Evolutionary conservation across 768 basidiomycete species (phyloP).

Genomic region (Suillus cothurnatus): DNA sequence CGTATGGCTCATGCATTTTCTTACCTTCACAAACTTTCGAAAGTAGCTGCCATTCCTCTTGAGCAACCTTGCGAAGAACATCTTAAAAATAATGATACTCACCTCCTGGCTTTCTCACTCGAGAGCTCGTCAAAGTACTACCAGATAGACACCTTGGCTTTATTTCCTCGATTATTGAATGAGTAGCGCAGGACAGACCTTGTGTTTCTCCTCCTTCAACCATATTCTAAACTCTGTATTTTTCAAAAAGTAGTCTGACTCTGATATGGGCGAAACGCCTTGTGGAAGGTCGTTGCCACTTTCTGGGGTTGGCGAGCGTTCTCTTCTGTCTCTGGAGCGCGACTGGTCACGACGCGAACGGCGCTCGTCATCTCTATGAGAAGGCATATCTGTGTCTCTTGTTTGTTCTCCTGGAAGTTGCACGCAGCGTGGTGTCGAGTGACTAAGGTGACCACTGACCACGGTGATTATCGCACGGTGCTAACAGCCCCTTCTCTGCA

Average conservation of each 20-base stretch:
- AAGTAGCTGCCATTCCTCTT: slow-evolving; percentile 65
- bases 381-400: slow-evolving; percentile 16
- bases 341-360: slow-evolving; percentile 29
- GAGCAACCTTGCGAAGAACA: slow-evolving; percentile 29
- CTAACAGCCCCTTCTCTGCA: background rate
- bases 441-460: background rate
- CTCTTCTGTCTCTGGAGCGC: slow-evolving; percentile 10
- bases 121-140: slow-evolving; percentile 89
- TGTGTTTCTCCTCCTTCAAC: slow-evolving; percentile 74
- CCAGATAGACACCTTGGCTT: background rate
- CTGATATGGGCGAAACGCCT: slow-evolving; percentile 64
- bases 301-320: slow-evolving; percentile 49
- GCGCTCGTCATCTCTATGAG: slow-evolving; percentile 11
- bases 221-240: slow-evolving; percentile 85
- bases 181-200: slow-evolving; percentile 39
- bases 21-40: slow-evolving; percentile 86
- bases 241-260: slow-evolving; percentile 89
- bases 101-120: slow-evolving; percentile 80
- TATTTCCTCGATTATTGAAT: slow-evolving; percentile 38
- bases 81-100: slow-evolving; percentile 27
- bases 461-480: background rate
- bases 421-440: background rate
- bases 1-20: slow-evolving; percentile 12
- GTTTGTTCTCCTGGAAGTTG: background rate
- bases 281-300: slow-evolving; percentile 50